Evolutionary conservation across 2,329 filamentous ascomycete species (phyloP).

Genomic region (Pseudogymnoascus sp.): DNA sequence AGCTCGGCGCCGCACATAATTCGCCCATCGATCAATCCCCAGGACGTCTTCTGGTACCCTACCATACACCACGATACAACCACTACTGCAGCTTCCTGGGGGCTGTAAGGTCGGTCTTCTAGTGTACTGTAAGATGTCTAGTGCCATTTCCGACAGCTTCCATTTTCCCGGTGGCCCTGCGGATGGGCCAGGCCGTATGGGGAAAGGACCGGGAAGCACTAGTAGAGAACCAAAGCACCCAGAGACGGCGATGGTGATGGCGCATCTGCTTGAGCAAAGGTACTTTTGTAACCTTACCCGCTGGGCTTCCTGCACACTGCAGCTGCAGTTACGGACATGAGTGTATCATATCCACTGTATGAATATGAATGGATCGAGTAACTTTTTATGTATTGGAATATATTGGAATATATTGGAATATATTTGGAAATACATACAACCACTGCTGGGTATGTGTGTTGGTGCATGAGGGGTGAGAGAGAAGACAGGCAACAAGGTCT

Average conservation of each 20-base stretch:
- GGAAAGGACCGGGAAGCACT: neutral
- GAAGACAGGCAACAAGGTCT: neutral
- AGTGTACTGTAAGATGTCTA: neutral
- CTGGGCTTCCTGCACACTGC: neutral
- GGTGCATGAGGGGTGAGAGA: neutral
- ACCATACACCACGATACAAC: neutral
- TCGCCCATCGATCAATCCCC: neutral
- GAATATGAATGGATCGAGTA: neutral
- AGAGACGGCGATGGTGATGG: neutral
- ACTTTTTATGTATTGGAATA: neutral
- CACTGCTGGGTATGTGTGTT: neutral
- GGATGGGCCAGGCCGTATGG: constrained; percentile 1
- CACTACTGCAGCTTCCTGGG: neutral
- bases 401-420: neutral
- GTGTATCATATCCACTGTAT: neutral
- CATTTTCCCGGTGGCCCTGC: constrained; percentile 6
- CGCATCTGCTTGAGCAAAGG: neutral
- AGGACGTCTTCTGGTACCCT: neutral
- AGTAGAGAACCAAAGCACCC: neutral
- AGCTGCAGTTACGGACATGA: neutral
- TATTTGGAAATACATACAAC: neutral
- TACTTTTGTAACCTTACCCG: neutral
- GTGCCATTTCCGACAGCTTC: neutral
- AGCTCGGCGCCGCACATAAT: neutral
- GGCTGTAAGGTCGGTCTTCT: neutral